phyloP scores from a whole-genome alignment of 352 stramenopile genomes.

The Pythium coloratum region DNA sequence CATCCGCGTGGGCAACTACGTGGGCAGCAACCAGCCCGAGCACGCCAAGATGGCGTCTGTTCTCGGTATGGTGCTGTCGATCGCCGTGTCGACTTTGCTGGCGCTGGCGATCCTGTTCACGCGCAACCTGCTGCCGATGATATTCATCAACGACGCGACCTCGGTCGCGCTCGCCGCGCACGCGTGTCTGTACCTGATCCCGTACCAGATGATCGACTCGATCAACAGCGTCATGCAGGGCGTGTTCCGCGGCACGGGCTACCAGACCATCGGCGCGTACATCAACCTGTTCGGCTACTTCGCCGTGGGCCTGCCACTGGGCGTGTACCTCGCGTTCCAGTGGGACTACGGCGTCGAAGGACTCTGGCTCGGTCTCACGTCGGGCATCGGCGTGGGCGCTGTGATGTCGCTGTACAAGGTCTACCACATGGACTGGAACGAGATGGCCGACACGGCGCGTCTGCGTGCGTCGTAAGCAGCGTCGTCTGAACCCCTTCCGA shows the following conservation, averaged over 20 bases:
- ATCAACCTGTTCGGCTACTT: slow-evolving; percentile 75
- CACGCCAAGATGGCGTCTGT: slow-evolving; percentile 68
- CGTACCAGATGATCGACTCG: slow-evolving; percentile 70
- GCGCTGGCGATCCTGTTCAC: slow-evolving; percentile 43
- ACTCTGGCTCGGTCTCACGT: slow-evolving; percentile 68
- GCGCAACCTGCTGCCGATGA: slow-evolving; percentile 58
- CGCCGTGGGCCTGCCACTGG: slow-evolving; percentile 64
- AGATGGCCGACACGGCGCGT: slow-evolving; percentile 55
- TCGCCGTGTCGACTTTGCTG: slow-evolving; percentile 51
- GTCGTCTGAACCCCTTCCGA: neutral
- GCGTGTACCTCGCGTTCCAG: slow-evolving; percentile 62
- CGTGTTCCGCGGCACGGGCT: slow-evolving; percentile 65
- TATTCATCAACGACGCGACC: slow-evolving; percentile 71
- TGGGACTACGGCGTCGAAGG: slow-evolving; percentile 62
- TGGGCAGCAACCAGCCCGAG: slow-evolving; percentile 76
- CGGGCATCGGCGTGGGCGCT: slow-evolving; percentile 55
- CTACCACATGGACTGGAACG: slow-evolving; percentile 52
- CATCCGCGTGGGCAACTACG: slow-evolving; percentile 81
- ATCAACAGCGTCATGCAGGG: slow-evolving; percentile 81
- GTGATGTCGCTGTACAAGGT: slow-evolving; percentile 65
- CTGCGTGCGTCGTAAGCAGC: slow-evolving; percentile 40
- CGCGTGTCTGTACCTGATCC: slow-evolving; percentile 53
- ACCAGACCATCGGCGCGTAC: slow-evolving; percentile 50
- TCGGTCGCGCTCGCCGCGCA: slow-evolving; percentile 33
- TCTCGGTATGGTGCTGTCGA: slow-evolving; percentile 65